A percentile compares a stretch with the other conserved stretches of the same genome.
Conservation (phyloP, 306 rosid genomes). For the Astragalus membranaceus region DNA sequence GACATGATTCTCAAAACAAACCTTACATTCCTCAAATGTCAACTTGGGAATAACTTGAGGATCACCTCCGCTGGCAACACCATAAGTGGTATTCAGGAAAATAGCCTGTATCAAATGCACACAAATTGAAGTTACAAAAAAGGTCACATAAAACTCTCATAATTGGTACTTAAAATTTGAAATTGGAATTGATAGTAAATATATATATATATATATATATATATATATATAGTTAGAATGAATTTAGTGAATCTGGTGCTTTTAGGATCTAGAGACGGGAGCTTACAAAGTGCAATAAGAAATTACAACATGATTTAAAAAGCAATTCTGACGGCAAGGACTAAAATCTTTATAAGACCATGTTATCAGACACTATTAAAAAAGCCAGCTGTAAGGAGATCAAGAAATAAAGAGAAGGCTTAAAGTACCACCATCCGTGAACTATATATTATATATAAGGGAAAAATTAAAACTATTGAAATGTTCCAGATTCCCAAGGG, state of each 20-base stretch:
- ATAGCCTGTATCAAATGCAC: too few species aligned
- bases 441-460: too few species aligned
- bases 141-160: neutral
- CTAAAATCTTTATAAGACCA: neutral
- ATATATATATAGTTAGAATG: too few species aligned
- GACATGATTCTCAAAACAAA: too few species aligned
- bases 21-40: too few species aligned
- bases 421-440: too few species aligned
- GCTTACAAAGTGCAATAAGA: neutral
- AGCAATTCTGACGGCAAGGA: neutral
- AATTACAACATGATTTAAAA: neutral
- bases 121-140: neutral
- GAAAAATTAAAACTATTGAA: too few species aligned
- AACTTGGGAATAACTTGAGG: too few species aligned
- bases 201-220: too few species aligned
- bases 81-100: too few species aligned
- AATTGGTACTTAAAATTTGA: neutral
- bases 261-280: neutral
- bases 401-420: too few species aligned
- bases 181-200: constrained; percentile 1
- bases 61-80: too few species aligned
- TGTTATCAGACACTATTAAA: neutral
- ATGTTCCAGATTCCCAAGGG: constrained; percentile 1
- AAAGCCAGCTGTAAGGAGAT: neutral
- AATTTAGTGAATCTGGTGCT: constrained; percentile 1